Conservation (phyloP, 1,284 basidiomycete genomes). For the Microbotryomycetes sp. region DNA sequence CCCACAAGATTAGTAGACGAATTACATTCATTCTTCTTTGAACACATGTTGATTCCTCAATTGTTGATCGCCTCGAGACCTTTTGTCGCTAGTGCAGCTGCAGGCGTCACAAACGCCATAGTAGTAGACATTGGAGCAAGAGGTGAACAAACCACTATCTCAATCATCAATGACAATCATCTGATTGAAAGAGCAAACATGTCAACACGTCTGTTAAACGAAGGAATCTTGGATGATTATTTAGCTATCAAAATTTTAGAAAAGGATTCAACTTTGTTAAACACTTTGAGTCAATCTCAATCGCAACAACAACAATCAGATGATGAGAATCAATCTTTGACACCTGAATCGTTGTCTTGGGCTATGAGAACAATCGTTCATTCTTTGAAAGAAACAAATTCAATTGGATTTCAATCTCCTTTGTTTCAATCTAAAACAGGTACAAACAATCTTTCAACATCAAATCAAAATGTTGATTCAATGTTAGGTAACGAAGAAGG, state of each 20-base stretch:
- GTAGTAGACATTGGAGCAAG: slow-evolving; percentile 73
- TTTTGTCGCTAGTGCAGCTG: slow-evolving; percentile 58
- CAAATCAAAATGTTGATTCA: slow-evolving; percentile 55
- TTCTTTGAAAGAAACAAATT: slow-evolving; percentile 47
- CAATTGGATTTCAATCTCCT: slow-evolving; percentile 47
- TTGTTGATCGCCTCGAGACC: slow-evolving; percentile 78
- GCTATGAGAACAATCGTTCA: slow-evolving; percentile 49
- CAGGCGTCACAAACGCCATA: slow-evolving; percentile 67
- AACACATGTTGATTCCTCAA: slow-evolving; percentile 86
- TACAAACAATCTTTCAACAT: slow-evolving; percentile 51
- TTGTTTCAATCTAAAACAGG: neutral
- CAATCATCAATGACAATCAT: slow-evolving; percentile 72
- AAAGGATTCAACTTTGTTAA: slow-evolving; percentile 45
- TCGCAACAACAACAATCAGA: too few relatives aligned
- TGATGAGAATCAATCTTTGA: too few relatives aligned
- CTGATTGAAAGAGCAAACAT: slow-evolving; percentile 57
- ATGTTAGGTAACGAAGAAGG: slow-evolving; percentile 73
- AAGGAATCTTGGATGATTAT: slow-evolving; percentile 65
- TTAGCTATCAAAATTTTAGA: slow-evolving; percentile 64
- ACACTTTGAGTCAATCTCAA: neutral
- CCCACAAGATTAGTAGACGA: slow-evolving; percentile 67
- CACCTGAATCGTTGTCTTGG: slow-evolving; percentile 10
- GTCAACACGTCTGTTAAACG: slow-evolving; percentile 56
- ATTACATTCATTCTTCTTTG: slow-evolving; percentile 83
- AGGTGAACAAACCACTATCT: slow-evolving; percentile 61